Evolutionary conservation across 805 yeast species (phyloP).

Genomic region (Ogataea pignaliae): DNA sequence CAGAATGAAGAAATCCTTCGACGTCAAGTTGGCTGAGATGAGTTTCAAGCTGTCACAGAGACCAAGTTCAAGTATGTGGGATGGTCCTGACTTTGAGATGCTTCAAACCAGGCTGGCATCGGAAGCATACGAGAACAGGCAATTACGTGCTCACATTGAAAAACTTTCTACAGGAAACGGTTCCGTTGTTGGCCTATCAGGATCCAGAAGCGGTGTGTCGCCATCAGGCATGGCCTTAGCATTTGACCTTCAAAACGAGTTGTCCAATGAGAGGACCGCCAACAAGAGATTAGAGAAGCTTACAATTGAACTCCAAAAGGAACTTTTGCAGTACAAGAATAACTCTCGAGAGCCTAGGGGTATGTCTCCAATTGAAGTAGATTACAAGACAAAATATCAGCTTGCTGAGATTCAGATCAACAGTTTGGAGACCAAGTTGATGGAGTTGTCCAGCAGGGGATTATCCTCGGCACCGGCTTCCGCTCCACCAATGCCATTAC

Average conservation of each 20-base stretch:
- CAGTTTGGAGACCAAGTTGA: constrained; percentile 33
- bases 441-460: constrained; percentile 12
- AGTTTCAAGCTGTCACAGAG: constrained; percentile 26
- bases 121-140: constrained; percentile 57
- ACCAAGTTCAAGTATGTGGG: constrained; percentile 14
- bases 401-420: constrained; percentile 42
- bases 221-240: background rate
- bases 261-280: constrained; percentile 26
- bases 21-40: constrained; percentile 30
- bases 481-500: constrained; percentile 29
- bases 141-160: constrained; percentile 38
- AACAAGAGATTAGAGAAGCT: constrained; percentile 29
- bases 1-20: constrained; percentile 27
- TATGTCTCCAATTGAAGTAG: constrained; percentile 30
- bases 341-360: constrained; percentile 31
- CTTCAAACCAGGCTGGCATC: constrained; percentile 62
- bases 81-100: constrained; percentile 46
- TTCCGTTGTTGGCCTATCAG: background rate
- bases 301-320: constrained; percentile 32
- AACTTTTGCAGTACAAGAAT: constrained; percentile 29
- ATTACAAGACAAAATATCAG: constrained; percentile 42
- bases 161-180: constrained; percentile 23
- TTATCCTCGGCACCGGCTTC: constrained; percentile 8
- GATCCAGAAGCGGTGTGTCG: constrained; percentile 1
- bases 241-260: constrained; percentile 9